A percentile compares a stretch with the other conserved stretches of the same genome.
phyloP scores from a whole-genome alignment of 2,329 filamentous ascomycete species.

The Aphanoascus verrucosus region DNA sequence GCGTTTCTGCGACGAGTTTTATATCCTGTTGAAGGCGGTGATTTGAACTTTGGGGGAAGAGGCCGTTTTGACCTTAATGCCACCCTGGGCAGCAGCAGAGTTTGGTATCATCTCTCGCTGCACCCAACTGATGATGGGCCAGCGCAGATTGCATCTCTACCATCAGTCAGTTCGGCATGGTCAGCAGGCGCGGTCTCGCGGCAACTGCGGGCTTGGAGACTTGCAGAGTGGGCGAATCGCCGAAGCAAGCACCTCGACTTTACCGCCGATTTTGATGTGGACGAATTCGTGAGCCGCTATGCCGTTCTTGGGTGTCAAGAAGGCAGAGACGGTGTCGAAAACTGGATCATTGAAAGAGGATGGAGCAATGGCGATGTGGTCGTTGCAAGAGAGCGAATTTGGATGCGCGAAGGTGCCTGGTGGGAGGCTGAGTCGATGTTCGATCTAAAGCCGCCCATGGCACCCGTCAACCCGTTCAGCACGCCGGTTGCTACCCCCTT shows the following conservation, averaged over 20 bases:
- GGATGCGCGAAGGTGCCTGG: constrained; percentile 91
- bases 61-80: constrained; percentile 69
- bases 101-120: constrained; percentile 88
- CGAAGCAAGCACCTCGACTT: constrained; percentile 86
- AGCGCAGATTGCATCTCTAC: constrained; percentile 58
- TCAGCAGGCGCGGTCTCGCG: constrained; percentile 86
- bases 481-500: constrained; percentile 49
- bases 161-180: constrained; percentile 71
- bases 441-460: constrained; percentile 63
- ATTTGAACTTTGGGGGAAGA: constrained; percentile 66
- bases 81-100: constrained; percentile 69
- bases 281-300: constrained; percentile 83
- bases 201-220: constrained; percentile 82
- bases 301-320: constrained; percentile 73
- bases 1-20: constrained; percentile 73
- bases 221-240: constrained; percentile 94
- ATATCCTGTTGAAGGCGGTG: constrained; percentile 65
- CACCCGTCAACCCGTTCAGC: constrained; percentile 35
- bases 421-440: constrained; percentile 97
- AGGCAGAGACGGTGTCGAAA: constrained; percentile 85
- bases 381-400: constrained; percentile 79
- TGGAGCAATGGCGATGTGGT: constrained; percentile 98
- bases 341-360: constrained; percentile 83
- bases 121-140: constrained; percentile 85
- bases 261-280: constrained; percentile 88